Base-by-base conservation (phyloP, 352 stramenopile species). In the Bremia lactucae region DNA sequence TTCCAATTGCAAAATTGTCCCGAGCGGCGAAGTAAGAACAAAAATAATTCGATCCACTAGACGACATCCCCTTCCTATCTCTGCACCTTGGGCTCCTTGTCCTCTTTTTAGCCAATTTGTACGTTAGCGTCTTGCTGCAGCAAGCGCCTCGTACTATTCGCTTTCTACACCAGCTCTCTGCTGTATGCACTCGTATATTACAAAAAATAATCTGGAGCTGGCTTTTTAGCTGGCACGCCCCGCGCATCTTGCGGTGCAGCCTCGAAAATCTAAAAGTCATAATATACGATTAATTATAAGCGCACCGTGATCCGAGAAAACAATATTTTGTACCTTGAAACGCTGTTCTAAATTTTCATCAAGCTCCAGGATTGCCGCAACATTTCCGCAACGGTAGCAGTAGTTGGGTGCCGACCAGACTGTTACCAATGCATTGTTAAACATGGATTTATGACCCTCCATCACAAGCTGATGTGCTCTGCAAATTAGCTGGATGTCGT, bases 341-440 rank as follows among this genome's bases (percentile, higher is more conserved):
- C 75, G 75, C 55, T 89, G 77, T 57, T 90, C 75, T 36, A 96
- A 51, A 55, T 97, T 96, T 65, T 99, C 96, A 68, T 99, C 96
- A 28, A 99, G 63, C 59, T 98, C 93, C 47, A 99, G 68, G 63
- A 99, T 98, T 19, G 94, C 93, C 6, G 96, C 96, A 6, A 98
- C 94, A 60, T 99, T 99, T 19, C 95, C 96, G 55, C 95, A 98
- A 46, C 95, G 77, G 69, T 98, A 98, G 59, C 96, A 98, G 65
- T 99, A 99, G 66, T 99, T 98, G 15, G 95, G 95, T n/a, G 95
- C 95, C 37, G 85, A 97, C 93, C 94, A 99, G 22, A 99, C 94
- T 10, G 96, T 99, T 20, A 98, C 95, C 36, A 99, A 74, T n/a
- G 77, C 77, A 43, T 92, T 93, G 72, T 98, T 94, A 65, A 98